Conservation (phyloP, 2,329 filamentous ascomycete genomes). For the Hirsutella minnesotensis region DNA sequence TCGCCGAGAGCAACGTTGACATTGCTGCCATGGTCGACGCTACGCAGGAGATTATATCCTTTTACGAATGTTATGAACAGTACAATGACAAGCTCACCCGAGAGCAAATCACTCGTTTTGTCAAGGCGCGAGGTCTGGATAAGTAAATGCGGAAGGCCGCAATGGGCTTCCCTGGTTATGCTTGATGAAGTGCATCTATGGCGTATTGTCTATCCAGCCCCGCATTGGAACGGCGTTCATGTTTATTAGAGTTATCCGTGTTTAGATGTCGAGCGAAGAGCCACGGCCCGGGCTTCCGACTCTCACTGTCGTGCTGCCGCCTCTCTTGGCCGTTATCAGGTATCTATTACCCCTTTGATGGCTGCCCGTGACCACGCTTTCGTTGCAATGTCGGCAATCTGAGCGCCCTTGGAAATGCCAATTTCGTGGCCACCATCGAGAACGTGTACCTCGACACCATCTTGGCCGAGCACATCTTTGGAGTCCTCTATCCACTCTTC, state of each 20-base stretch:
- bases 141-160: slow-evolving; percentile 21
- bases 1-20: slow-evolving; percentile 77
- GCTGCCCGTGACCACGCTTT: slow-evolving; percentile 17
- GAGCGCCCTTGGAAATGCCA: slow-evolving; percentile 47
- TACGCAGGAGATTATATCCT: slow-evolving; percentile 80
- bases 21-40: slow-evolving; percentile 78
- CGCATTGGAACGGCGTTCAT: not conserved
- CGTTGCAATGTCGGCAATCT: slow-evolving; percentile 36
- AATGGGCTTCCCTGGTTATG: not conserved
- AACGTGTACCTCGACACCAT: slow-evolving; percentile 41
- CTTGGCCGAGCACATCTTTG: slow-evolving; percentile 40
- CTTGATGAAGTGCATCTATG: not conserved
- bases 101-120: slow-evolving; percentile 46
- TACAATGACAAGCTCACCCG: slow-evolving; percentile 48
- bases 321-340: too few relatives aligned
- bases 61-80: slow-evolving; percentile 62
- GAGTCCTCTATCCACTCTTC: slow-evolving; percentile 54
- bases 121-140: slow-evolving; percentile 45
- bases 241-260: too few relatives aligned
- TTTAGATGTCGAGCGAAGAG: too few relatives aligned
- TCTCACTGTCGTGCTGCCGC: too few relatives aligned
- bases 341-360: too few relatives aligned
- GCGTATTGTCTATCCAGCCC: not conserved
- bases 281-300: too few relatives aligned
- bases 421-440: slow-evolving; percentile 60